Base-by-base conservation (phyloP, 1,139 yeast genomes). In the Suhomyces ambrosiae region DNA sequence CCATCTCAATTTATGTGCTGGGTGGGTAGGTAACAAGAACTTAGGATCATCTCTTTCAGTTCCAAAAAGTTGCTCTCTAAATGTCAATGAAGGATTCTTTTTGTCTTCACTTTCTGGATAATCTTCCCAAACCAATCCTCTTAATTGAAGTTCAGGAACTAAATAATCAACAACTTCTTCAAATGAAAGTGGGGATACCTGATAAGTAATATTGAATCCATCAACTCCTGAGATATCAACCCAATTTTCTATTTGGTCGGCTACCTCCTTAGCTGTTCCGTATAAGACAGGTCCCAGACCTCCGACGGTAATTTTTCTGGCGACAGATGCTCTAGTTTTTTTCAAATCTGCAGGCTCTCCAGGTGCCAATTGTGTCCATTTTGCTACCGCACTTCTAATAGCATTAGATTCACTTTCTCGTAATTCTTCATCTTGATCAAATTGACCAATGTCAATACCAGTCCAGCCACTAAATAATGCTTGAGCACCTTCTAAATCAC, bases 1-100 rank as follows among this genome's bases (percentile, higher is more conserved):
- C 76, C 76, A 70, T 53, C 71, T 64, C 27, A 67, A 52, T 2
- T 52, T 53, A 45, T 67, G 46, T 7, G 74, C 74, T 12, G 71
- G 71, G 41, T 70, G 75, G 22, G 36, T 24, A 17, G 42, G 40
- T 32, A 32, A 37, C 9, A 40, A 29, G 27, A 25, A 40, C 6
- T 38, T 25, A 11, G 44, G 32, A 11, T 40, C 44, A 8, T 33
- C 29, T 23, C 37, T 32, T 14, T 38, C 25, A 14, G 30, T 30
- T 23, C 59, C 59, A 32, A 49, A 52, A 6, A 58, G 46, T 32
- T 52, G 54, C 35, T 58, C 60, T 46, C 62, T 52, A 27, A 40
- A 56, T 13, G 60, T 41, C 25, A 42, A 57, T 4, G 56, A 19
- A 7, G 19, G n/a, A 2, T 15, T 3, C 7, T 15, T 16, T 16